Evolutionary conservation across 192 early-diverging fungal genomes (phyloP), one percentile per base, ranked within the genome.

Genomic region (Thamnidium elegans): DNA sequence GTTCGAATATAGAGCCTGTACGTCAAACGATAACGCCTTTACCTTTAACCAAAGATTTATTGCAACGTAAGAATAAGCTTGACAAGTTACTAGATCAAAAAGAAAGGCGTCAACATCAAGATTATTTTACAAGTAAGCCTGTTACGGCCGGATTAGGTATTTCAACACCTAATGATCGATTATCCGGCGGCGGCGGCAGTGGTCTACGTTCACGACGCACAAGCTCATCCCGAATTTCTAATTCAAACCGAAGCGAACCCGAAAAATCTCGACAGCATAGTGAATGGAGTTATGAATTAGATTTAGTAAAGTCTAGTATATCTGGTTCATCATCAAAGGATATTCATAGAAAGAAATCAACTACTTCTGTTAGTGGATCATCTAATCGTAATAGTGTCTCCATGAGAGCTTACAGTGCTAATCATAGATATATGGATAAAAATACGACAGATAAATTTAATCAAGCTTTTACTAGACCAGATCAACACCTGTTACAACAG

Each of bases 21-120:
- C 26, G 19, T 20, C 54, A 55, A 32, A 15, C 32, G 15, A 50
- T 31, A 4, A 48, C 65, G n/a, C 66, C 71, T 11, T 59, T 73
- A 48, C 71, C 71, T 10, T 56, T 73, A 4, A 73, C 71, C 2
- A 55, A 63, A 61, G 71, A 73, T 42, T 17, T 65, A 11, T 32
- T 73, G 8, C 21, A 43, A 20, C 54, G 63, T 20, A 73, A 73
- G 44, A 54, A 73, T 20, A 67, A 68, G 53, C 13, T 73, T 14
- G 71, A 73, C 19, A 63, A 43, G 21, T 31, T 67, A 31, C 32
- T 50, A 21, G 43, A 58, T 42, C 50, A 56, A 21, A 50, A 47
- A 43, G 31, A 50, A 14, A 52, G 13, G n/a, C 31, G 47, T 19
- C 21, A 39, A 3, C 32, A 55, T 36, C 46, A 50, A 56, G 64